These are phyloP conservation scores for Acanthamoeba royreba DNA, from an alignment of 208 protist genomes.

Conservation along the genomic window DNA sequence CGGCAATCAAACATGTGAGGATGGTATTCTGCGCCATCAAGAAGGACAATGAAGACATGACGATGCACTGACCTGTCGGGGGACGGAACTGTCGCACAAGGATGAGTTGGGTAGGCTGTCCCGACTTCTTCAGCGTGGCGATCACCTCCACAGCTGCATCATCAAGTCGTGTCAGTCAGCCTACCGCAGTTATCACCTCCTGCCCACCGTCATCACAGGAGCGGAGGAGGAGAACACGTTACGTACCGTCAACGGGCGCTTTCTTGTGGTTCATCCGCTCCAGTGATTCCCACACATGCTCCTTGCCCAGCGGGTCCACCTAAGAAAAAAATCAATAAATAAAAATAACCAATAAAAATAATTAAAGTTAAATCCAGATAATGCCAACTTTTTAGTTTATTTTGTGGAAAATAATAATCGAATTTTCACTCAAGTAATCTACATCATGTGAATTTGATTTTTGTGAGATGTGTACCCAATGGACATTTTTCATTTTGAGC, in stretches of 20 bases:
- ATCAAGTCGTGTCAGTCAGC: background rate
- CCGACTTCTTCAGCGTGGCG: background rate
- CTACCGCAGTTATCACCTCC: background rate
- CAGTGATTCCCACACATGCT: background rate
- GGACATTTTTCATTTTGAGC: background rate
- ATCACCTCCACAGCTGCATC: conserved; percentile 3
- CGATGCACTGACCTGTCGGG: background rate
- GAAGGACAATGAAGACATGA: background rate
- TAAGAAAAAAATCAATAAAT: background rate
- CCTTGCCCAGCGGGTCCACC: background rate
- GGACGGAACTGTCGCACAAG: conserved; percentile 12
- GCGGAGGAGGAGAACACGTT: background rate
- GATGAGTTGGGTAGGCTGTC: background rate
- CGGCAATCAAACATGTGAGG: background rate
- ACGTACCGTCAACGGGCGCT: background rate
- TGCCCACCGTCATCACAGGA: background rate
- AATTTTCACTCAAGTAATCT: background rate
- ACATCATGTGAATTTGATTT: background rate
- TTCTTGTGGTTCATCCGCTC: conserved; percentile 1
- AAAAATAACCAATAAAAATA: background rate
- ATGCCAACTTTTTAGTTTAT: too few species aligned
- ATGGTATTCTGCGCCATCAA: background rate
- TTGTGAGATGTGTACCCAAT: background rate
- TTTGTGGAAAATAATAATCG: too few species aligned
- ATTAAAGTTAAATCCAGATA: background rate